A percentile compares a stretch with the other conserved stretches of the same genome.
Conservation (phyloP, 176 grass and related monocot genomes). For the Leersia perrieri region DNA sequence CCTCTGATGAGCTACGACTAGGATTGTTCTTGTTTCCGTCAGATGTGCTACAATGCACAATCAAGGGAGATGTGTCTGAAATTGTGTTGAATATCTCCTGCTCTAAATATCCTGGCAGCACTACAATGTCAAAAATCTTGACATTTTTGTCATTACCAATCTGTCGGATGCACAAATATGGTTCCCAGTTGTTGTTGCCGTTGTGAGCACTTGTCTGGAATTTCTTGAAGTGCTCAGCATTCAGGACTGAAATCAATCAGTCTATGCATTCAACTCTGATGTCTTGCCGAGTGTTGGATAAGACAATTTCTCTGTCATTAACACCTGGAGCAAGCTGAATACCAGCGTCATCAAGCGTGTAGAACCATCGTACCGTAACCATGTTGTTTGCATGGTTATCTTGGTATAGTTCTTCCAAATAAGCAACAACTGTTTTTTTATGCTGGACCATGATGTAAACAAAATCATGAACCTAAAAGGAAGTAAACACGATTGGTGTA, state of each 20-base stretch:
- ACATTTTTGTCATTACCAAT: slow-evolving; percentile 45
- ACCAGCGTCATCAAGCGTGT: slow-evolving; percentile 39
- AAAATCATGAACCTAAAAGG: slow-evolving; percentile 63
- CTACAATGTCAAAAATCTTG: slow-evolving; percentile 48
- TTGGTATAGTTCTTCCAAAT: slow-evolving; percentile 67
- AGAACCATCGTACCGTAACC: slow-evolving; percentile 61
- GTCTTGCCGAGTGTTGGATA: slow-evolving; percentile 54
- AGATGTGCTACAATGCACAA: slow-evolving; percentile 24
- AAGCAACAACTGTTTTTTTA: slow-evolving; percentile 45
- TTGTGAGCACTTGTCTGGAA: slow-evolving; percentile 26
- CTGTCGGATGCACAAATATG: slow-evolving; percentile 43
- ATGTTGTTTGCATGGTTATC: slow-evolving; percentile 49
- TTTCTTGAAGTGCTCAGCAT: slow-evolving; percentile 51
- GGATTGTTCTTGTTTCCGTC: background rate
- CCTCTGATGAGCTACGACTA: slow-evolving; percentile 32
- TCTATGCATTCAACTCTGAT: slow-evolving; percentile 60
- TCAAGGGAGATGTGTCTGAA: slow-evolving; percentile 21
- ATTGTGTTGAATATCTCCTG: slow-evolving; percentile 51
- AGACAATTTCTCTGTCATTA: slow-evolving; percentile 56
- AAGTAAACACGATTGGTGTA: background rate
- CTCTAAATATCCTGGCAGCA: slow-evolving; percentile 56
- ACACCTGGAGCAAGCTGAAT: slow-evolving; percentile 29
- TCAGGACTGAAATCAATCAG: slow-evolving; percentile 49
- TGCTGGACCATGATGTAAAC: slow-evolving; percentile 54
- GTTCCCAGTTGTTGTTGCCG: slow-evolving; percentile 29